Base-by-base conservation (phyloP, 2,329 filamentous ascomycete species). In the Fusarium protoensiforme region DNA sequence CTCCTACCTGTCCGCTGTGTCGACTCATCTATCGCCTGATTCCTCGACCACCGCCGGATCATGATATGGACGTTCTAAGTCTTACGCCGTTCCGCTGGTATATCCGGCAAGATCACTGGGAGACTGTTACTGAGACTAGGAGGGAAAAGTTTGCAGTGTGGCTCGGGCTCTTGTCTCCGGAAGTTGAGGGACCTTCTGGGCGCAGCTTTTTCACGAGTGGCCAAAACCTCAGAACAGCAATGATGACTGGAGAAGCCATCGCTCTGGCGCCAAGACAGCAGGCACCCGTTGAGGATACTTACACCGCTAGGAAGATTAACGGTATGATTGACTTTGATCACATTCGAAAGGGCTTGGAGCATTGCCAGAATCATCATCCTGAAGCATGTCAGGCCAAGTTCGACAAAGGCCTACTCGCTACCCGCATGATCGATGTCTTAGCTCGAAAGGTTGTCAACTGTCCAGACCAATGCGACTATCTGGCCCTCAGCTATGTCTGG, bases 171-270 rank as follows among this genome's bases (percentile, higher is more conserved):
- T 8, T 38, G 10, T 27, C 54, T 1, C 54, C 35, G 2, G 33
- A 38, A 29, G 54, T 57, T 29, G 54, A 4, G 35, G 35, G 35
- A 18, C 18, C 18, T 3, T 57, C 54, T 3, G 35, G 54, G 7
- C 54, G 20, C 35, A 57, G 54, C 54, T 39, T 57, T 20, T 57
- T 57, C 16, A n/a, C 22, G 6, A 39, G 35, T 20, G 35, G 35
- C 4, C 54, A 39, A 11, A 39, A 36, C 36, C 22, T 39, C 22
- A 36, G 35, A 38, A 38, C 54, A 14, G 54, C 54, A 0, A 39
- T 57, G 54, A 39, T 57, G 54, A 57, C 54, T 5, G 54, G 54
- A 4, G 54, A 57, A 29, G 54, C 54, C 4, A 57, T 57, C 35
- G 54, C 54, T 29, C 9, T 57, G 10, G 14, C 22, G 7, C 54